A percentile compares a stretch with the other conserved stretches of the same genome.
These are phyloP conservation scores for Lantana camara DNA, from an alignment of 257 asterid species.

Conservation along the genomic window DNA sequence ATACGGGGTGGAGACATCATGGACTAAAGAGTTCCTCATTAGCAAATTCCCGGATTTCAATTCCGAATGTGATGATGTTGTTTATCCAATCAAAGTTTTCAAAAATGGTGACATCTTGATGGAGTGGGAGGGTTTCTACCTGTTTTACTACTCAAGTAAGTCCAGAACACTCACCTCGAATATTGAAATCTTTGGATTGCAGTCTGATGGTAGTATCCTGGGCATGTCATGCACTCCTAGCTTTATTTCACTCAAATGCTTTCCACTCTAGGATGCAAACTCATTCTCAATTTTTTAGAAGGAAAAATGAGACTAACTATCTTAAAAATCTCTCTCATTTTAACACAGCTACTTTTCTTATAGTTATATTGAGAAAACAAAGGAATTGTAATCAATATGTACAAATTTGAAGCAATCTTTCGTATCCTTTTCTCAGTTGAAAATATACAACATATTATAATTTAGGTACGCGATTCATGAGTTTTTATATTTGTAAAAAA, in stretches of 20 bases:
- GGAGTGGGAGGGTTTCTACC: slow-evolving; percentile 28
- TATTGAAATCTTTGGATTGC: background rate
- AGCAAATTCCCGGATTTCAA: slow-evolving; percentile 10
- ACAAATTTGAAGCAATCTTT: no score
- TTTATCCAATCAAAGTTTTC: slow-evolving; percentile 35
- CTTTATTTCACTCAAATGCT: slow-evolving; percentile 38
- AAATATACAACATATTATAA: no score
- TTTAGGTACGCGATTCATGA: no score
- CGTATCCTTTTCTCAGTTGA: no score
- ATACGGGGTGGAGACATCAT: slow-evolving; percentile 38
- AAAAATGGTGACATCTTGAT: slow-evolving; percentile 47
- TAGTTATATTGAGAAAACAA: no score
- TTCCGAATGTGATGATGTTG: slow-evolving; percentile 3
- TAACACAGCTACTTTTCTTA: no score
- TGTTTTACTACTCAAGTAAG: slow-evolving; percentile 32
- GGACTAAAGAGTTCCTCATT: slow-evolving; percentile 37
- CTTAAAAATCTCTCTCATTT: no score
- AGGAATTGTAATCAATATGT: no score
- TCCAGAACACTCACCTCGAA: slow-evolving; percentile 6
- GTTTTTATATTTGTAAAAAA: no score
- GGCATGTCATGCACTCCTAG: no score
- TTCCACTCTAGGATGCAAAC: slow-evolving; percentile 9
- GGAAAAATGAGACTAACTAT: no score
- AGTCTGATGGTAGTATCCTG: background rate
- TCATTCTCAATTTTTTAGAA: slow-evolving; percentile 12